A percentile compares a stretch with the other conserved stretches of the same genome.
phyloP scores from a whole-genome alignment of 441 rosid genomes.

The Viola pubescens region DNA sequence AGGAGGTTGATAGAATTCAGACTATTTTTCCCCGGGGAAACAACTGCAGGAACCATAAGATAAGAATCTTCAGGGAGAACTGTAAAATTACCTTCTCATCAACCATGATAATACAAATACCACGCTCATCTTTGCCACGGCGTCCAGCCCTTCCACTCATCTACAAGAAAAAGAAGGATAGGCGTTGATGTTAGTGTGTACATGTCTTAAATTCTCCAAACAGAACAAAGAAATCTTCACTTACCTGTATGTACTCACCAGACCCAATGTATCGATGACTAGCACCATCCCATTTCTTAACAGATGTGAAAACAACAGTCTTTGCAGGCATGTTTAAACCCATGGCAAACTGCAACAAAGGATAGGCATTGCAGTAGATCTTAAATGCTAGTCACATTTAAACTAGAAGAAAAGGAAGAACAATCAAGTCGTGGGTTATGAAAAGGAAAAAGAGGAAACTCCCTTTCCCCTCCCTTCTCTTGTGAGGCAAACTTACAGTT shows the following conservation, averaged over 20 bases:
- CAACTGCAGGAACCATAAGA: no score
- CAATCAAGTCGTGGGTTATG: no score
- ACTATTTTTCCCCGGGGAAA: no score
- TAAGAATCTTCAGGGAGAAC: not conserved
- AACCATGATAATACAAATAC: slow-evolving; percentile 92
- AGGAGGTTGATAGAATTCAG: no score
- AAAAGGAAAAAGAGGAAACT: no score
- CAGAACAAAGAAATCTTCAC: slow-evolving; percentile 23
- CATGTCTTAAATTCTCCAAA: slow-evolving; percentile 5
- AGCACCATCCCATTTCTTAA: slow-evolving; percentile 98
- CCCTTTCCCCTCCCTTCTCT: not conserved
- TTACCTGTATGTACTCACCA: slow-evolving; percentile 96
- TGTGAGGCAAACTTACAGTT: slow-evolving; percentile 53
- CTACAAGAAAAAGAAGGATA: slow-evolving; percentile 31
- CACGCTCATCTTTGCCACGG: slow-evolving; percentile 95
- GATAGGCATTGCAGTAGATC: slow-evolving; percentile 11
- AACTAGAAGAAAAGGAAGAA: not conserved
- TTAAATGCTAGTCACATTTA: slow-evolving; percentile 1
- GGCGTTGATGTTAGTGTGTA: not conserved
- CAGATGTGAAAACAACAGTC: slow-evolving; percentile 91
- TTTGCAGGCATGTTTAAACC: slow-evolving; percentile 99
- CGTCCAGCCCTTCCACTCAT: slow-evolving; percentile 99
- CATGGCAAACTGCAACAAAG: slow-evolving; percentile 80
- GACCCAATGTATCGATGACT: slow-evolving; percentile 92
- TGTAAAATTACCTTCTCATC: slow-evolving; percentile 67